Conservation (phyloP, 306 rosid genomes). For the Urtica urens region DNA sequence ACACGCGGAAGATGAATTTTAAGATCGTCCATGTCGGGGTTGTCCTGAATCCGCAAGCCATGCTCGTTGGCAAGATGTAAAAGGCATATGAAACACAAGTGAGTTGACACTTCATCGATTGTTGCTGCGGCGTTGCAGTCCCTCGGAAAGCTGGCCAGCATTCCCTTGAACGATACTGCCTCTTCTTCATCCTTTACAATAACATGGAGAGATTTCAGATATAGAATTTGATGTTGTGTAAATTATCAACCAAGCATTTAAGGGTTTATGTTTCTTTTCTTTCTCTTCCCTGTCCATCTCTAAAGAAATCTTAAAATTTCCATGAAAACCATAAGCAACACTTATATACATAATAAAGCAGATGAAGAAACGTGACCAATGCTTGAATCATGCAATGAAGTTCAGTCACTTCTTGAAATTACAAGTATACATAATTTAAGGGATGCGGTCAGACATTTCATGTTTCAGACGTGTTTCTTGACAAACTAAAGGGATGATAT, state of each 20-base stretch:
- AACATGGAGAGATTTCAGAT: conserved; percentile 4
- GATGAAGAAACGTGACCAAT: too few relatives aligned
- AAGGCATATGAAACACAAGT: conserved; percentile 88
- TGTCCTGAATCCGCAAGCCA: conserved; percentile 57
- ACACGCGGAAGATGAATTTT: conserved; percentile 30
- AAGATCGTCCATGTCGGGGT: conserved; percentile 62
- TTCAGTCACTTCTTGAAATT: too few relatives aligned
- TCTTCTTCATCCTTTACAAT: conserved; percentile 40
- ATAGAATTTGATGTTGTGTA: too few relatives aligned
- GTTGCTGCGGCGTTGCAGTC: conserved; percentile 67
- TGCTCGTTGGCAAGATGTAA: conserved; percentile 90
- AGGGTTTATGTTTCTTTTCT: too few relatives aligned
- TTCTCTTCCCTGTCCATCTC: too few relatives aligned
- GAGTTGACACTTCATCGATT: conserved; percentile 69
- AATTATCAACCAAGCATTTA: too few relatives aligned
- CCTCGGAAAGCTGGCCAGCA: conserved; percentile 55
- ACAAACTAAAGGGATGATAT: too few relatives aligned
- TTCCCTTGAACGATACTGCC: conserved; percentile 44
- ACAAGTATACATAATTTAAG: too few relatives aligned
- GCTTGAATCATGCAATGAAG: too few relatives aligned
- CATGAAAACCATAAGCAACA: not conserved
- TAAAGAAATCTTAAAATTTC: not conserved
- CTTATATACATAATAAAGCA: not conserved
- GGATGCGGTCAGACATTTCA: too few relatives aligned
- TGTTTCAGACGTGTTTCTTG: too few relatives aligned